A percentile compares a stretch with the other conserved stretches of the same genome.
Evolutionary conservation across 306 rosid genomes (phyloP).

Genomic region (Acmispon strigosus): DNA sequence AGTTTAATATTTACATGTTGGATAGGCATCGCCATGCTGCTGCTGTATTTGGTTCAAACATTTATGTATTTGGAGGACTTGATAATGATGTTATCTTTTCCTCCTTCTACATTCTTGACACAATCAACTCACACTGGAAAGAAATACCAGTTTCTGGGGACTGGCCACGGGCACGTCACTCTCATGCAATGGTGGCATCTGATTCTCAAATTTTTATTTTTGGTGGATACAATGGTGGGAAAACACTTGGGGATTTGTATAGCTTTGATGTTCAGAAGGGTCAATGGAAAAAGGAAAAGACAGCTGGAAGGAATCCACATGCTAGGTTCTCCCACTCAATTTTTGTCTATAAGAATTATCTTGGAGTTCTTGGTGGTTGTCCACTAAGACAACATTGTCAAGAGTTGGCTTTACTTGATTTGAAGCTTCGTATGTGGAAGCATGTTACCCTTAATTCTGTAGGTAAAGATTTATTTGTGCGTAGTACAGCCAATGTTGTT

Average conservation of each 20-base stretch:
- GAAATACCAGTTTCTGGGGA: constrained; percentile 55
- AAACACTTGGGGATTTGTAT: constrained; percentile 82
- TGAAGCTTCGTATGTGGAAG: constrained; percentile 52
- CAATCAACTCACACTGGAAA: constrained; percentile 54
- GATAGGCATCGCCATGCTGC: constrained; percentile 94
- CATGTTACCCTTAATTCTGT: constrained; percentile 56
- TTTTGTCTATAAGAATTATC: constrained; percentile 60
- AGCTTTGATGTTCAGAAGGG: constrained; percentile 54
- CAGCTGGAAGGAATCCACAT: constrained; percentile 66
- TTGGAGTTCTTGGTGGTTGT: constrained; percentile 92
- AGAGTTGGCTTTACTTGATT: constrained; percentile 78
- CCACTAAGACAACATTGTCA: constrained; percentile 70
- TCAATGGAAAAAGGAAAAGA: constrained; percentile 67
- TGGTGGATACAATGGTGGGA: constrained; percentile 79
- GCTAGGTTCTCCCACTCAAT: constrained; percentile 92
- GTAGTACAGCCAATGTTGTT: constrained; percentile 63
- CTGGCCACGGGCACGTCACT: constrained; percentile 75
- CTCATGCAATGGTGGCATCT: constrained; percentile 81
- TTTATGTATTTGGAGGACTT: constrained; percentile 92
- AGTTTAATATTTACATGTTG: constrained; percentile 18
- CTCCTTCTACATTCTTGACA: constrained; percentile 61
- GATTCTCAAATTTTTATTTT: constrained; percentile 61
- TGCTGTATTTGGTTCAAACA: constrained; percentile 56
- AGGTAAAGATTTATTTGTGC: constrained; percentile 76
- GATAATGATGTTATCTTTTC: constrained; percentile 57